These are phyloP conservation scores for Melanopsichium pennsylvanicum DNA, from an alignment of 1,284 basidiomycete genomes.

Conservation along the genomic window DNA sequence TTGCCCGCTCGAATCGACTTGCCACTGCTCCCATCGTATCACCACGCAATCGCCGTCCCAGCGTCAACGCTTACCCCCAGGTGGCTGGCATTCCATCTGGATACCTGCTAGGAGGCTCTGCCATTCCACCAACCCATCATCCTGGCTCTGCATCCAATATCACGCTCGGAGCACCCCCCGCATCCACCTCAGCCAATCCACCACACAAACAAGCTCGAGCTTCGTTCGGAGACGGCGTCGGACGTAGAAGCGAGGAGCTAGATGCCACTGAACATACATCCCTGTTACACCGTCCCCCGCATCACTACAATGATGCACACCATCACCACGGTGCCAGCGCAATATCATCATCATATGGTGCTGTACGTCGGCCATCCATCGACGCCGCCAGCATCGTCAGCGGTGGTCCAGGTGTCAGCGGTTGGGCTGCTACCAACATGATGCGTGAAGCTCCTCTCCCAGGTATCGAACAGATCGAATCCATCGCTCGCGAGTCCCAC, in stretches of 20 bases:
- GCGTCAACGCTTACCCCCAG: constrained; percentile 40
- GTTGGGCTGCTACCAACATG: constrained; percentile 42
- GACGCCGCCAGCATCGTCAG: constrained; percentile 27
- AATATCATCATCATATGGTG: constrained; percentile 17
- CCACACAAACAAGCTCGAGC: constrained; percentile 2
- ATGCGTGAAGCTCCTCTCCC: constrained; percentile 38
- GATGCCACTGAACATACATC: constrained; percentile 29
- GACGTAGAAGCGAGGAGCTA: neutral
- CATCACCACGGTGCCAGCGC: constrained; percentile 3
- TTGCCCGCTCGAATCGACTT: constrained; percentile 25
- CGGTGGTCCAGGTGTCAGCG: constrained; percentile 33
- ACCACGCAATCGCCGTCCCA: constrained; percentile 27
- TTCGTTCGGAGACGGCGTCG: neutral
- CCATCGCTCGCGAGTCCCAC: constrained; percentile 37
- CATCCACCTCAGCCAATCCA: neutral
- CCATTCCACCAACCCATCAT: constrained; percentile 29
- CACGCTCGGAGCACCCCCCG: constrained; percentile 16
- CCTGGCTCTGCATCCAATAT: constrained; percentile 16
- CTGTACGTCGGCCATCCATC: constrained; percentile 20
- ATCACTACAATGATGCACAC: neutral
- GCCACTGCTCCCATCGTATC: constrained; percentile 25
- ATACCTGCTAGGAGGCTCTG: constrained; percentile 42
- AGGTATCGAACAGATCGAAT: constrained; percentile 46
- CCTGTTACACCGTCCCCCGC: constrained; percentile 13
- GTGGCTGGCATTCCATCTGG: constrained; percentile 46